Evolutionary conservation across 176 grass and related monocot genomes (phyloP), one percentile per base, ranked within the genome.

Genomic region (Phragmites australis): DNA sequence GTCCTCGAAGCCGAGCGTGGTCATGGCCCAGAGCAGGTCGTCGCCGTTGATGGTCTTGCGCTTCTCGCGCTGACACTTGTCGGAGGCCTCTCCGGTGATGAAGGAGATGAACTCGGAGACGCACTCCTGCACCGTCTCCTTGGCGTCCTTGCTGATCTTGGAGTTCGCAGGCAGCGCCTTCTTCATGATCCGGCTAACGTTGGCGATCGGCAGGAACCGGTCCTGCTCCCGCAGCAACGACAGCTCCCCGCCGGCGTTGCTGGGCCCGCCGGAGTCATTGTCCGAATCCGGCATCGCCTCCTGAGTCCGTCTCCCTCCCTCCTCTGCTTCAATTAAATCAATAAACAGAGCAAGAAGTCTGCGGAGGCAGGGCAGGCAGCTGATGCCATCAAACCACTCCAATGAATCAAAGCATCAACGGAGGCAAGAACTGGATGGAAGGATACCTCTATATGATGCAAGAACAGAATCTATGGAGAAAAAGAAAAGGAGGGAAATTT

Each of bases 91-190:
- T 3, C 95, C 92, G 40, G 96, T 98, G 81, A 98, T 86, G 90
- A 98, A 98, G 81, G 92, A 94, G 90, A 98, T 98, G 96, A 98
- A 98, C 81, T 98, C 96, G 3, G 96, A 98, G n/a, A 98, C 96
- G 73, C 96, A 98, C 92, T 98, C 96, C 81, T 98, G 96, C 74
- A 94, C 88, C 57, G 92, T 98, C 92, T 98, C 96, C 92, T 98
- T 98, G 58, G 96, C 92, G 78, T 98, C 96, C 90, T 98, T 98
- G 50, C 92, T 94, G 86, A 98, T 94, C 82, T 98, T 98, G 51
- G 92, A 92, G 92, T 98, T 98, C 6, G 96, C 92, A 0, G 96
- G 96, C 13, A 98, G 92, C n/a, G 92, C 88, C 75, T 93, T 94
- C 84, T 98, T 98, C 96, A 98, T 98, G 88, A 98, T 98, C 42